Evolutionary conservation across 345 rosid genomes (phyloP), one percentile per base, ranked within the genome.

Genomic region (Euphorbia lathyris): DNA sequence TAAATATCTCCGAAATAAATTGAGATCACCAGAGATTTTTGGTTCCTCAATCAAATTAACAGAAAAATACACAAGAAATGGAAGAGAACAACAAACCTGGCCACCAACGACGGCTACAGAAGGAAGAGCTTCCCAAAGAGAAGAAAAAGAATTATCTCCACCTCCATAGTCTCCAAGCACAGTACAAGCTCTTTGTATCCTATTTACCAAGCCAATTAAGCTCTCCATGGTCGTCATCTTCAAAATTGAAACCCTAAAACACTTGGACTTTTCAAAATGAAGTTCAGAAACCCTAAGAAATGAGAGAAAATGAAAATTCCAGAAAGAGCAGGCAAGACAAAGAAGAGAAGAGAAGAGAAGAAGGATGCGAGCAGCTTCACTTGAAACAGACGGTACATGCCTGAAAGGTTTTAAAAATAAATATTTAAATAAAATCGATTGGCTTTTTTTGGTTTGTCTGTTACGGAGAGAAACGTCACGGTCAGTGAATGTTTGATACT

Each of bases 51-150:
- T 40, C 42, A 22, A 42, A 45, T 45, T n/a, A 27, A 43, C 7
- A 17, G 32, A 53, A 50, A 27, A 20, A 17, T 26, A 17, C 23
- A 9, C 20, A 43, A 23, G 7, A 13, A 38, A 12, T 34, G 7
- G 1, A 26, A 57, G 20, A 63, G 27, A 16, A 38, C 50, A 58
- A 36, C 20, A 29, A 53, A 77, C 80, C 80, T 77, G 80, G n/a
- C 80, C 80, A 7, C 80, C 80, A 40, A 77, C 80, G 58, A 77
- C 80, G 22, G 80, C 80, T 1, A 77, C 80, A 40, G 80, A 45
- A 50, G 80, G 80, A 51, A 77, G 80, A 50, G 80, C 69, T 69
- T 77, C 80, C 80, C 80, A 77, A 9, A 77, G 80, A 40, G 80
- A 77, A 51, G 77, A 72, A 77, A 77, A 68, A 32, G 77, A 2